Percentiles rank a stretch among this genome's conserved stretches.
phyloP scores from a whole-genome alignment of 495 filamentous ascomycete species.

The Penicillium silybi region DNA sequence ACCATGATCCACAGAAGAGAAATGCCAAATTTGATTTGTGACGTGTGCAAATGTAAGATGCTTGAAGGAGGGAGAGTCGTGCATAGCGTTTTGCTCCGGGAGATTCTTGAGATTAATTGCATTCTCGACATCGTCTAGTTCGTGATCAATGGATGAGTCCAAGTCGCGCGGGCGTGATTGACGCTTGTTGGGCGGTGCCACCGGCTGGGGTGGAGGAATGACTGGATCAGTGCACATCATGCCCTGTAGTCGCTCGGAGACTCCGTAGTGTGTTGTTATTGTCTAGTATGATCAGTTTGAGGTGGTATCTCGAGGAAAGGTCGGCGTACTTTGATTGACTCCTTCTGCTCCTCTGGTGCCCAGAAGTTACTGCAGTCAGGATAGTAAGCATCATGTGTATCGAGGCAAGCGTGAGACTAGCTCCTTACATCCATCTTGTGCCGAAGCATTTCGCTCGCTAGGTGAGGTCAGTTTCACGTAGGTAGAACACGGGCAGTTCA shows the following conservation, averaged over 20 bases:
- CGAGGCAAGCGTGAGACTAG: background rate
- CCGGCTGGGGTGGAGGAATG: conserved; percentile 17
- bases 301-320: background rate
- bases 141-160: conserved; percentile 6
- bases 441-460: conserved; percentile 41
- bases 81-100: conserved; percentile 16
- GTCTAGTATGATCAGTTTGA: conserved; percentile 14
- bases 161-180: conserved; percentile 10
- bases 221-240: conserved; percentile 60
- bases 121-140: conserved; percentile 34
- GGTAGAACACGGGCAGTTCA: background rate
- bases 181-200: conserved; percentile 7
- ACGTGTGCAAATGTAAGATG: conserved; percentile 44
- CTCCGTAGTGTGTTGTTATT: conserved; percentile 54
- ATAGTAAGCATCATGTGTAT: conserved; percentile 5
- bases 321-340: conserved; percentile 42
- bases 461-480: background rate
- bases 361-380: conserved; percentile 59
- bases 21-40: conserved; percentile 63
- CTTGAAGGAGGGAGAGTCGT: conserved; percentile 17
- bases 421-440: conserved; percentile 67
- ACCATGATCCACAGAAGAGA: conserved; percentile 58
- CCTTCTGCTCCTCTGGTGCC: conserved; percentile 58
- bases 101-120: conserved; percentile 25
- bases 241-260: conserved; percentile 62